These are phyloP conservation scores for Graphilbum ipis-grandicollis DNA, from an alignment of 2,329 filamentous ascomycete genomes.

Conservation along the genomic window DNA sequence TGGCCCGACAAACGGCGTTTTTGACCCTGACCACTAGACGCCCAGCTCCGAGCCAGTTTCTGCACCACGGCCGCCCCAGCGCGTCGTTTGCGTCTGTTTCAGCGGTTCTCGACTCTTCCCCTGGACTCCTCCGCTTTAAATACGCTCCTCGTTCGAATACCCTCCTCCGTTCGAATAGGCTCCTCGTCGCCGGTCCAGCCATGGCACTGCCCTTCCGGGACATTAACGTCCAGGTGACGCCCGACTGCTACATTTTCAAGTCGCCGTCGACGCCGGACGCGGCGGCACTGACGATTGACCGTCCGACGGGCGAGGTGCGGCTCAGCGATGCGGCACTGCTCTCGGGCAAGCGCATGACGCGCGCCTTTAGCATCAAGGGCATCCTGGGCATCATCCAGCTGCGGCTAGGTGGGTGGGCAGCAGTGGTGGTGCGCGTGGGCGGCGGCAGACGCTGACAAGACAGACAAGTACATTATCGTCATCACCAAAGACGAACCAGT, in stretches of 20 bases:
- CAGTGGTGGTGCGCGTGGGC: too few species aligned
- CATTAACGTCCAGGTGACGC: slow-evolving; percentile 87
- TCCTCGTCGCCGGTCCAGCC: background rate
- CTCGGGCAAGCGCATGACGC: slow-evolving; percentile 51
- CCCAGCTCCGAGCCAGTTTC: too few species aligned
- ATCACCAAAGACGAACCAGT: slow-evolving; percentile 89
- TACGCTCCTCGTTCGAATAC: too few species aligned
- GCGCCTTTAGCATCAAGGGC: slow-evolving; percentile 82
- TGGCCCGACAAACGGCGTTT: too few species aligned
- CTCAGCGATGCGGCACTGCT: slow-evolving; percentile 64
- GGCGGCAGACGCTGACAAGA: too few species aligned
- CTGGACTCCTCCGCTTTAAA: too few species aligned
- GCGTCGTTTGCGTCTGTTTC: too few species aligned
- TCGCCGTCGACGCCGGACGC: slow-evolving; percentile 87
- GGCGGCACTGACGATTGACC: slow-evolving; percentile 73
- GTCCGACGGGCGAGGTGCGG: slow-evolving; percentile 79
- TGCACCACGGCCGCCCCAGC: too few species aligned
- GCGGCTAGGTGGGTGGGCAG: slow-evolving; percentile 65
- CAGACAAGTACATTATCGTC: slow-evolving; percentile 88
- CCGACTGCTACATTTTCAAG: slow-evolving; percentile 88
- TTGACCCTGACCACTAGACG: too few species aligned
- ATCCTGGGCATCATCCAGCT: slow-evolving; percentile 90
- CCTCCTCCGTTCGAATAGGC: too few species aligned
- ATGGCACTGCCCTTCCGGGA: slow-evolving; percentile 63
- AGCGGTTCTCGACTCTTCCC: too few species aligned